Evolutionary conservation across 495 filamentous ascomycete genomes (phyloP).

Genomic region (Lepraria neglecta): DNA sequence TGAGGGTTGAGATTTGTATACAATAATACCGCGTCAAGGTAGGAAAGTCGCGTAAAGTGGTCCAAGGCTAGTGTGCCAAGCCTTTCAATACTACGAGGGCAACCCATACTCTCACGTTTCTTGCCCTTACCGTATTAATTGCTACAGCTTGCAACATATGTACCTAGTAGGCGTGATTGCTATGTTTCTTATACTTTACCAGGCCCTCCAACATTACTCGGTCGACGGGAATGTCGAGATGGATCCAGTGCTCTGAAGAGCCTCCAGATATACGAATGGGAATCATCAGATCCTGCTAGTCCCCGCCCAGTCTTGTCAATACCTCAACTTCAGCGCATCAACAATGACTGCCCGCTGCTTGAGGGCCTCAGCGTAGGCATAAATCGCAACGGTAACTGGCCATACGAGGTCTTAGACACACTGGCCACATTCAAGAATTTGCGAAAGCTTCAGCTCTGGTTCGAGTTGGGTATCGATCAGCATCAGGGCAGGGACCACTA

Average conservation of each 20-base stretch:
- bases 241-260: background rate
- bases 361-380: background rate
- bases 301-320: background rate
- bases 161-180: background rate
- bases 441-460: background rate
- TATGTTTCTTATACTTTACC: background rate
- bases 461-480: background rate
- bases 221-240: background rate
- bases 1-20: background rate
- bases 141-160: background rate
- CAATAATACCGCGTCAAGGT: background rate
- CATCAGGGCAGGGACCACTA: background rate
- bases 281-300: background rate
- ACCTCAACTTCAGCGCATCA: background rate
- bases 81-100: background rate
- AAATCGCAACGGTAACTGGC: background rate
- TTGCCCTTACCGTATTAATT: background rate
- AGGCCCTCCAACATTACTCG: background rate
- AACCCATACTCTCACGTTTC: background rate
- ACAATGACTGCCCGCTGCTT: background rate
- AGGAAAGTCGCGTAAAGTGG: constrained; percentile 10
- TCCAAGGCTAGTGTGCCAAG: constrained; percentile 1
- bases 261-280: background rate
- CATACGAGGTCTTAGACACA: background rate
- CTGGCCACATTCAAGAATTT: background rate